Percentiles rank a stretch among this genome's conserved stretches.
Evolutionary conservation across 139 green algal genomes (phyloP).

Genomic region (Chlorella sp.): DNA sequence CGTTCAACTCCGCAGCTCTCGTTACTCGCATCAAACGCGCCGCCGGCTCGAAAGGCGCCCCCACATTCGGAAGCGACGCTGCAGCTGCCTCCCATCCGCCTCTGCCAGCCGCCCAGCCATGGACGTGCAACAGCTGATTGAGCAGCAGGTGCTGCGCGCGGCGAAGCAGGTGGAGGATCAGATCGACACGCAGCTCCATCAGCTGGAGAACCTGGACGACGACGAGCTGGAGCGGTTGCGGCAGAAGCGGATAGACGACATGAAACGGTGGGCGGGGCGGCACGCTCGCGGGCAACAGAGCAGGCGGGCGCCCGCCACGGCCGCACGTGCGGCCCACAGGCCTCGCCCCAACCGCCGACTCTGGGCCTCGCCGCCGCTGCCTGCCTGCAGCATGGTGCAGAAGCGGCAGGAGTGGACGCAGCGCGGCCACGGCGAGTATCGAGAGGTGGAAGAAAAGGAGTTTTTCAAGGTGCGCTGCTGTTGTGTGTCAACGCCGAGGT

Average conservation of each 20-base stretch:
- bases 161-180: conserved; percentile 84
- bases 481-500: no score
- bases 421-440: conserved; percentile 90
- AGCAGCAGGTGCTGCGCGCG: conserved; percentile 48
- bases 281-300: neutral
- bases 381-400: conserved; percentile 42
- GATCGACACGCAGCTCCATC: conserved; percentile 84
- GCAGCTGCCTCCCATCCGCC: no score
- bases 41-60: no score
- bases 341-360: neutral
- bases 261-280: conserved; percentile 48
- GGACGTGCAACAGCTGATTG: conserved; percentile 9
- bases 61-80: neutral
- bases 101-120: no score
- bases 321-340: neutral
- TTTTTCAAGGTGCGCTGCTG: conserved; percentile 83
- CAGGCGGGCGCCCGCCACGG: neutral
- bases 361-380: neutral
- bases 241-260: conserved; percentile 52
- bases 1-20: no score
- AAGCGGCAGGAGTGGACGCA: conserved; percentile 86
- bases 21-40: no score
- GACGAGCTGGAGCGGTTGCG: conserved; percentile 88
- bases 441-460: conserved; percentile 83
- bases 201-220: conserved; percentile 88